phyloP scores from a whole-genome alignment of 805 yeast species.

The Hanseniaspora mollemarum region DNA sequence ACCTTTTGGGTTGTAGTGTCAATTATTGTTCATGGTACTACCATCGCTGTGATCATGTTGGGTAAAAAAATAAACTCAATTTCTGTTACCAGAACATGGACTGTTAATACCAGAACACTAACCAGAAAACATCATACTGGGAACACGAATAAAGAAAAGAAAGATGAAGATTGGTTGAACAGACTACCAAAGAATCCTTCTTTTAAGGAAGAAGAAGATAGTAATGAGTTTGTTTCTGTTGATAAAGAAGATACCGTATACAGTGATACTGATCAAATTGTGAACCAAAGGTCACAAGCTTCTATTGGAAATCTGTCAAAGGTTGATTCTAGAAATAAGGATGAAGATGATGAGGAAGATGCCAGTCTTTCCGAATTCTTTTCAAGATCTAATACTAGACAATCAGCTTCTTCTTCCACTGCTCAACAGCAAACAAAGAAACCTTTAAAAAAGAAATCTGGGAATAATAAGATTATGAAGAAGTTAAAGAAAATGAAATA shows the following conservation, averaged over 20 bases:
- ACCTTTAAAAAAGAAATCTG: conserved; percentile 42
- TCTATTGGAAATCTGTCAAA: neutral
- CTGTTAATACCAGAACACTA: conserved; percentile 43
- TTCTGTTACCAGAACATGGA: conserved; percentile 84
- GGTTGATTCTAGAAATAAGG: neutral
- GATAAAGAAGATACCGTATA: neutral
- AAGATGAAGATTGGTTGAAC: conserved; percentile 63
- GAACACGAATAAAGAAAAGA: conserved; percentile 20
- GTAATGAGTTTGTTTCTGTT: neutral
- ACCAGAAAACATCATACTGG: neutral
- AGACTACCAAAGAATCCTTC: conserved; percentile 70
- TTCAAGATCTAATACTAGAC: conserved; percentile 8
- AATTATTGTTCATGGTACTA: conserved; percentile 81
- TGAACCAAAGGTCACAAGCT: neutral
- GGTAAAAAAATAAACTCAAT: conserved; percentile 85
- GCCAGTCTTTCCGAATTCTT: conserved; percentile 7
- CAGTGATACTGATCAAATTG: neutral
- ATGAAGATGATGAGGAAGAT: conserved; percentile 3
- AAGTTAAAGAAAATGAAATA: conserved; percentile 25
- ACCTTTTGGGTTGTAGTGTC: conserved; percentile 72
- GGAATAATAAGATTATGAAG: conserved; percentile 21
- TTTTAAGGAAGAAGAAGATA: conserved; percentile 1
- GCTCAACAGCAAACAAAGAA: conserved; percentile 5
- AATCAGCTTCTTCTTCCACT: neutral
- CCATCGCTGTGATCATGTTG: conserved; percentile 50